phyloP scores from a whole-genome alignment of 306 rosid genomes.

The Quercus aquifolioides region DNA sequence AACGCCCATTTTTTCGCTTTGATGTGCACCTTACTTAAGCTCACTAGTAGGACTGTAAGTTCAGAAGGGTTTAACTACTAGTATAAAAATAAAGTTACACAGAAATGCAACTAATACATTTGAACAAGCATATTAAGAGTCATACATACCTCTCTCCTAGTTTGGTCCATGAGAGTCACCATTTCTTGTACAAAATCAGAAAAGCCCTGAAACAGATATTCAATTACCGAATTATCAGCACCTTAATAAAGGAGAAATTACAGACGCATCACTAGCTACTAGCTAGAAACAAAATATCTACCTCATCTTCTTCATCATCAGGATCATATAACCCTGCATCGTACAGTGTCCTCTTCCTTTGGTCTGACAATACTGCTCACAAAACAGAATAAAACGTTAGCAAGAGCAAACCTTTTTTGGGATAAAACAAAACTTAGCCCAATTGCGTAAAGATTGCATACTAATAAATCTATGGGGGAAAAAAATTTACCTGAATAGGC shows the following conservation, averaged over 20 bases:
- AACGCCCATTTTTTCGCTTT: too few species aligned
- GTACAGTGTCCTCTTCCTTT: slow-evolving; percentile 52
- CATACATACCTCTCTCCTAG: slow-evolving; percentile 64
- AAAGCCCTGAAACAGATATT: slow-evolving; percentile 43
- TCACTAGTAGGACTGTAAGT: too few species aligned
- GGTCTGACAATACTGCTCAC: slow-evolving; percentile 63
- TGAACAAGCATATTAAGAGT: not conserved
- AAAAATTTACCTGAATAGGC: slow-evolving; percentile 65
- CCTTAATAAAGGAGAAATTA: not conserved
- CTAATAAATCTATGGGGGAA: not conserved
- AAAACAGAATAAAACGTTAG: not conserved
- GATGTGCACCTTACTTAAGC: too few species aligned
- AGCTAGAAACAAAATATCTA: not conserved
- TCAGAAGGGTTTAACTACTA: too few species aligned
- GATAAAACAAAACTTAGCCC: not conserved
- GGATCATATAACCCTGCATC: slow-evolving; percentile 72
- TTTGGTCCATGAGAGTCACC: slow-evolving; percentile 65
- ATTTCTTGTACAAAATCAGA: slow-evolving; percentile 69
- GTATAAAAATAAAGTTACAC: not conserved
- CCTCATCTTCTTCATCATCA: slow-evolving; percentile 68
- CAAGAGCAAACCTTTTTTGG: not conserved
- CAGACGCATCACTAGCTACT: not conserved
- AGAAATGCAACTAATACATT: not conserved
- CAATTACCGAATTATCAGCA: not conserved
- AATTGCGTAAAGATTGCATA: not conserved